Base-by-base conservation (phyloP, 352 stramenopile species). In the Peronospora belbahrii region DNA sequence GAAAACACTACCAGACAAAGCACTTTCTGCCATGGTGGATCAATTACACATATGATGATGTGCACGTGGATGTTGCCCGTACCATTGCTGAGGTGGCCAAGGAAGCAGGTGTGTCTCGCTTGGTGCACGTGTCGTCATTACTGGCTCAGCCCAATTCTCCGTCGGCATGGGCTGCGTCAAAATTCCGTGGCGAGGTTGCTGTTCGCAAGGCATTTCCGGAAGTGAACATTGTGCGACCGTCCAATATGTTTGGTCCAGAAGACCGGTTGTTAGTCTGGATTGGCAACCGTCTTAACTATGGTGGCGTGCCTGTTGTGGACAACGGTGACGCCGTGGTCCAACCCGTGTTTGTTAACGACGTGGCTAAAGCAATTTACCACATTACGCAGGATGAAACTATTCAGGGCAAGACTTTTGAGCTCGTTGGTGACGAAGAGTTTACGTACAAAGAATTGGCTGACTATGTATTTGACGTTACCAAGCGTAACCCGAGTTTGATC, bases 1-100 rank as follows among this genome's bases (percentile, higher is more conserved):
- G 95, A 37, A 98, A 98, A 61, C 78, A 98, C 68, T 98, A 98
- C 66, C 91, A 98, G 68, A 98, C 95, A 24, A 96, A 95, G 71
- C 83, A 97, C 63, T 65, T 97, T 2, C 64, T 97, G 30, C 85
- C 86, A 17, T 93, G 78, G 81, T 93, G 83, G 78, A 95, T 94
- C 82, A 89, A 97, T 71, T 98, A 94, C 66, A 88, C 79, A 50
- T 97, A 97, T 59, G 73, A 97, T 34, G 94, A 98, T 50, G 84
- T 96, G 34, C 93, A 99, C 70, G 95, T 98, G 24, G 73, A 91
- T 8, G 75, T 97, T n/a, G 79, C 82, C 20, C 75, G 74, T 39
- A 81, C 73, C 17, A 94, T 94, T 52, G 82, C 82, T 32, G 78
- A 90, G 57, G 70, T 88, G 42, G 71, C 75, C n/a, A 79, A 72